These are phyloP conservation scores for Ottelia alismoides DNA, from an alignment of 106 monocot species.

Conservation along the genomic window DNA sequence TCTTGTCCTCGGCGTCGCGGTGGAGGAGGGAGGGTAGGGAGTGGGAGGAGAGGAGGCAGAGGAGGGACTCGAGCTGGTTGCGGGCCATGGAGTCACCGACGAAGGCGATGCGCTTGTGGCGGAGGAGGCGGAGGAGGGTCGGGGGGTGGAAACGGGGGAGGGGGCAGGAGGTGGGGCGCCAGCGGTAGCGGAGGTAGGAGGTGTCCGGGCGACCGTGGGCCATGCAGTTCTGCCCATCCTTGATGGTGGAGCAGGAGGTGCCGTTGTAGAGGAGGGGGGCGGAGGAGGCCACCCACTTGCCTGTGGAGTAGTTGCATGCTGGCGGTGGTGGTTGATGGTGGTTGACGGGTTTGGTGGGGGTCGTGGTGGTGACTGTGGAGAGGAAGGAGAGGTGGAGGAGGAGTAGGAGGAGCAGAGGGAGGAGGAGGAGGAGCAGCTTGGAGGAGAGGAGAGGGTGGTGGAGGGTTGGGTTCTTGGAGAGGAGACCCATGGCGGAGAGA, in stretches of 20 bases:
- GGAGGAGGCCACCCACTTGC: slow-evolving; percentile 33
- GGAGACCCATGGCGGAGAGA: slow-evolving; percentile 18
- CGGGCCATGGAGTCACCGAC: slow-evolving; percentile 77
- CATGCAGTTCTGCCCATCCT: slow-evolving; percentile 77
- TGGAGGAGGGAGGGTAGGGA: slow-evolving; percentile 36
- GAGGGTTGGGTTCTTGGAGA: slow-evolving; percentile 14
- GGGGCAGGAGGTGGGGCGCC: slow-evolving; percentile 27
- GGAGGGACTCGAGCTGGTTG: slow-evolving; percentile 77
- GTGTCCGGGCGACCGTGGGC: slow-evolving; percentile 76
- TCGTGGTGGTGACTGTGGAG: neutral
- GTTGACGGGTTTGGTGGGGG: neutral
- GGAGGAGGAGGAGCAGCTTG: slow-evolving; percentile 37
- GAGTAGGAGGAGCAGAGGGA: neutral
- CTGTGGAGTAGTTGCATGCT: slow-evolving; percentile 46
- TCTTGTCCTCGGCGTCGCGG: slow-evolving; percentile 33
- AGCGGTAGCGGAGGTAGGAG: slow-evolving; percentile 60
- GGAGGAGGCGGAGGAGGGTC: slow-evolving; percentile 35
- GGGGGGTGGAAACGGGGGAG: slow-evolving; percentile 42
- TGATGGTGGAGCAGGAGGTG: slow-evolving; percentile 58
- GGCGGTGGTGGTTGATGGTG: slow-evolving; percentile 4
- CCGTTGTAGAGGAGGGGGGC: slow-evolving; percentile 40
- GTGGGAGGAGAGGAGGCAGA: slow-evolving; percentile 49
- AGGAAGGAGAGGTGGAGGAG: neutral
- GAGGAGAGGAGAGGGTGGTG: slow-evolving; percentile 29
- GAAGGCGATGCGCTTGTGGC: slow-evolving; percentile 49